phyloP scores from a whole-genome alignment of 2,329 filamentous ascomycete genomes.

The Trichoderma sp. region DNA sequence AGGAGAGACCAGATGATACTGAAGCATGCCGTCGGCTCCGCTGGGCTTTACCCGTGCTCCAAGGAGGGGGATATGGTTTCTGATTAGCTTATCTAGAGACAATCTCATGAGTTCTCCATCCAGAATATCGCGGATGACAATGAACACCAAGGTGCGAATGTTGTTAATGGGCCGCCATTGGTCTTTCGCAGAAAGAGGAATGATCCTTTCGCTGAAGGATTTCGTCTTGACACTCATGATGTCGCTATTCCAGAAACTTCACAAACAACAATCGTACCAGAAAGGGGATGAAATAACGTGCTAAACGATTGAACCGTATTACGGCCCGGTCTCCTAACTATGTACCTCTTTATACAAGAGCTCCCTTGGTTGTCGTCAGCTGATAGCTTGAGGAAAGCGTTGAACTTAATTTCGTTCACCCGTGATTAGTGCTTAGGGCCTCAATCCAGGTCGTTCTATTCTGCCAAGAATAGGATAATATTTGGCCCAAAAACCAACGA shows the following conservation, averaged over 20 bases:
- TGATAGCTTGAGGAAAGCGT: neutral
- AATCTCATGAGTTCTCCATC: conserved; percentile 13
- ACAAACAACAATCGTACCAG: neutral
- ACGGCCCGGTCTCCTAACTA: no score
- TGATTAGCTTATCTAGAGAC: conserved; percentile 22
- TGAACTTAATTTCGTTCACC: neutral
- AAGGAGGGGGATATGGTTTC: conserved; percentile 21
- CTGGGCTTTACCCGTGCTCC: conserved; percentile 19
- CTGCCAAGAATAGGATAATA: neutral
- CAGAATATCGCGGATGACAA: conserved; percentile 19
- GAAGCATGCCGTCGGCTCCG: conserved; percentile 7
- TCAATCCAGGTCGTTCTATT: no score
- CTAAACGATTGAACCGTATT: neutral
- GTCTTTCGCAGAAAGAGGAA: conserved; percentile 19
- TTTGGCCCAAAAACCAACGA: neutral
- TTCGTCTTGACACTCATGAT: neutral
- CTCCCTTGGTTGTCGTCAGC: neutral
- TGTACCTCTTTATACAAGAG: neutral
- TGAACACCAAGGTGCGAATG: conserved; percentile 22
- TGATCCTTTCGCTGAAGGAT: conserved; percentile 5
- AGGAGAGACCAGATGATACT: conserved; percentile 17
- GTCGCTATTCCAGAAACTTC: neutral
- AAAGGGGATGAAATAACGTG: neutral
- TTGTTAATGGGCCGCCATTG: conserved; percentile 20
- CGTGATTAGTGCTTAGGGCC: conserved; percentile 6